Evolutionary conservation across 352 stramenopile genomes (phyloP).

Genomic region (Phytophthora litchii): DNA sequence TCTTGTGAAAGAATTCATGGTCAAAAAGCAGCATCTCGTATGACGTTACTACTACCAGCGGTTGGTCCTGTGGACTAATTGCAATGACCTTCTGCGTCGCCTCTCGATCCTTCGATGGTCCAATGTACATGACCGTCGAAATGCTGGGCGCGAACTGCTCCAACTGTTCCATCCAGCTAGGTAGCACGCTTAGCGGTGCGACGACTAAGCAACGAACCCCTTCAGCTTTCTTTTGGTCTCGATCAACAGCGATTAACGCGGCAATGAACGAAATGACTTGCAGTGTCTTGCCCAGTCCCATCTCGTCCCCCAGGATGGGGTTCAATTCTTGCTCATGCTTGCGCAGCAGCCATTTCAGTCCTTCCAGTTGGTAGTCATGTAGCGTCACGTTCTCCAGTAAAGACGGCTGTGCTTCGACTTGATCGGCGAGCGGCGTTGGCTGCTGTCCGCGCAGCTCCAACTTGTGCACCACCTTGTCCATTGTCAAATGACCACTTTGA

Average conservation of each 20-base stretch:
- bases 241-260: constrained; percentile 37
- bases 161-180: constrained; percentile 87
- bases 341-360: constrained; percentile 66
- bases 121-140: constrained; percentile 58
- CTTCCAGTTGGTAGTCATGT: constrained; percentile 75
- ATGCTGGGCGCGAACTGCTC: constrained; percentile 67
- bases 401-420: constrained; percentile 30
- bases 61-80: constrained; percentile 16
- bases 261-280: constrained; percentile 79
- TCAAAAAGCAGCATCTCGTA: constrained; percentile 78
- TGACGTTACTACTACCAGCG: constrained; percentile 72
- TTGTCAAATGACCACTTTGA: constrained; percentile 14
- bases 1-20: constrained; percentile 53
- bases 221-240: constrained; percentile 3
- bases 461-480: constrained; percentile 53
- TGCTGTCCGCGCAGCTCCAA: constrained; percentile 42
- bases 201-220: constrained; percentile 55
- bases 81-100: constrained; percentile 30
- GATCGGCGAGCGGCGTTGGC: constrained; percentile 26
- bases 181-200: constrained; percentile 79
- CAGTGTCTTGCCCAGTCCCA: constrained; percentile 86
- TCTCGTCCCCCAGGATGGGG: constrained; percentile 82
- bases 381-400: constrained; percentile 62
- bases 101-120: constrained; percentile 53
- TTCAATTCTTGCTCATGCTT: constrained; percentile 71